Evolutionary conservation across 192 early-diverging fungal genomes (phyloP).

Genomic region (Allomyces macrogynus): DNA sequence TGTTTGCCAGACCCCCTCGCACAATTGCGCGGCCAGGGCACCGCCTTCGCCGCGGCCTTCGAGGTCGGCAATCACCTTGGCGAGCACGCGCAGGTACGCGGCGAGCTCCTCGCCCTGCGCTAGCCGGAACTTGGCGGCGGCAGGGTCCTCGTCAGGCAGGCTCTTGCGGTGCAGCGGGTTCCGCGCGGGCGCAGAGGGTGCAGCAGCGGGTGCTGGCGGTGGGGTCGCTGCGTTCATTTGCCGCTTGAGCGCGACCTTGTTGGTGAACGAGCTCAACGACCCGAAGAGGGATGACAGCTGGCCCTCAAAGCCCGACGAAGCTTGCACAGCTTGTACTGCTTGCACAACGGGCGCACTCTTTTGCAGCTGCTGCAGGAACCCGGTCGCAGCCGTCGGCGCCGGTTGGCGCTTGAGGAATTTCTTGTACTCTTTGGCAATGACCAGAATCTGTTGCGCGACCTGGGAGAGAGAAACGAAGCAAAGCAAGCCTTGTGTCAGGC

Average conservation of each 20-base stretch:
- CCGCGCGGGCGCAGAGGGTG: too few species aligned
- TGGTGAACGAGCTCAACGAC: background rate
- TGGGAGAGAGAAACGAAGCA: background rate
- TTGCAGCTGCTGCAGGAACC: constrained; percentile 1
- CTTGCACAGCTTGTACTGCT: too few species aligned
- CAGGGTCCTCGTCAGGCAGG: background rate
- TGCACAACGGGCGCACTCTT: background rate
- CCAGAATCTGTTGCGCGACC: background rate
- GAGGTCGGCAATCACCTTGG: too few species aligned
- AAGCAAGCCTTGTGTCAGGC: too few species aligned
- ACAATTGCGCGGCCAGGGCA: background rate
- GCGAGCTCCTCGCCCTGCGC: background rate
- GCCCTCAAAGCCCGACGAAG: too few species aligned
- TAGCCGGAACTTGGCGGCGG: background rate
- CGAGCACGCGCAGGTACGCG: background rate
- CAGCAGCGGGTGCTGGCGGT: too few species aligned
- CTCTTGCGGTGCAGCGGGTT: background rate
- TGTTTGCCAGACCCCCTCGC: background rate
- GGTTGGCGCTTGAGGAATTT: background rate
- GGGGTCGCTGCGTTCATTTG: background rate
- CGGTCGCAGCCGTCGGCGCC: background rate
- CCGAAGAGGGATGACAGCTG: background rate
- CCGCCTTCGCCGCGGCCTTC: too few species aligned
- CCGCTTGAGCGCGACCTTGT: background rate
- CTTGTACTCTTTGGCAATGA: background rate